Evolutionary conservation across 495 filamentous ascomycete genomes (phyloP), one percentile per base, ranked within the genome.

Genomic region (Aspergillus kassunensis): DNA sequence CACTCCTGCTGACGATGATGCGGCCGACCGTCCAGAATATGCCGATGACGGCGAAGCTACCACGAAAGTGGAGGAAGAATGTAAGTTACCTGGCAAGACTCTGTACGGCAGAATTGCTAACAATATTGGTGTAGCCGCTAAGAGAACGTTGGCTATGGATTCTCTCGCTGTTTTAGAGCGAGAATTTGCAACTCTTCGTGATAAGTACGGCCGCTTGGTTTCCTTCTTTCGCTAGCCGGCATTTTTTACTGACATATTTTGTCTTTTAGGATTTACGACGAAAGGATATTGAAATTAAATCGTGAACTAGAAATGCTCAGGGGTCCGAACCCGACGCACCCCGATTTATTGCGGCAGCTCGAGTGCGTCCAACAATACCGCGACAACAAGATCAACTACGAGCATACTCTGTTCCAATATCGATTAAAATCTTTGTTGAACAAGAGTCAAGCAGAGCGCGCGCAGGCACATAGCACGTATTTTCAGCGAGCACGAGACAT

Each of bases 321-420:
- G 49, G 78, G 83, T 45, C 82, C 88, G 1, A 83, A 84, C 45
- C 86, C 85, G 21, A 87, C 81, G n/a, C 93, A 98, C 67, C 88
- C 89, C 25, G 92, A 95, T 64, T 88, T 89, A 52, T 73, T 95
- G 40, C 86, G 86, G 0, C 89, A 92, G 82, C 80, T 95, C 58
- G 80, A 90, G 61, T 88, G 83, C 64, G 79, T 98, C 49, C 79
- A 95, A 66, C 83, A 84, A 34, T 82, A 91, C 61, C 80, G 86
- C 48, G 83, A 91, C 31, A 82, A 90, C 58, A 90, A 88, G 71
- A 76, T 92, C 55, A 78, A 85, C 44, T 78, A 88, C 53, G 89
- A 90, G 59, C 70, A 85, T 31, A 80, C 79, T 21, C 78, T 91
- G 56, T 76, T 84, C 52, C 77, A 84, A 53, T 90, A 90, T 66